Base-by-base conservation (phyloP, 2,329 filamentous ascomycete species). In the Fusarium keratoplasticum region DNA sequence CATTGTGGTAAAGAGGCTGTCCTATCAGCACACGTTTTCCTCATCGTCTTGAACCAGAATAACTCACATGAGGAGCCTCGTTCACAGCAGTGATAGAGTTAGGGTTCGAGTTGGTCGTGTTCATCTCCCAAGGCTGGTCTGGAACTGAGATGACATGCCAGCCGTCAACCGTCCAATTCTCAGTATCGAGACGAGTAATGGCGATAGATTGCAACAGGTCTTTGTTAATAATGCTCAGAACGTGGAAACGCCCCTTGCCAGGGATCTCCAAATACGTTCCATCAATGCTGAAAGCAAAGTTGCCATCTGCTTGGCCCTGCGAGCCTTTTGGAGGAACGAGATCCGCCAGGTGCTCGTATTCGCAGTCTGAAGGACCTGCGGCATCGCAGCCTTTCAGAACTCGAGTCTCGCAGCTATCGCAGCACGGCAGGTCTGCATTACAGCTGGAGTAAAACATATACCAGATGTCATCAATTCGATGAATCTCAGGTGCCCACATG, bases 1-100 rank as follows among this genome's bases (percentile, higher is more conserved):
- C 86, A 31, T 83, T 83, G 44, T 85, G 83, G 76, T 89, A 89
- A 33, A 90, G 81, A 0, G 87, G 65, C 68, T 70, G 31, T 14
- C 2, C 6, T 18, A 20, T 66, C 9, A 69, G 66, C 18, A 6
- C 4, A 7, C 5, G 13, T 25, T 14, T 8, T 4, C 3, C 3
- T 5, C 0, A 0, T 44, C n/a, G 5, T 16, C 1, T 0, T 4
- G 1, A 11, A 9, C 5, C 4, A 8, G 25, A 13, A 14, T 13
- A 3, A 61, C 66, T 69, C 14, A 69, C 62, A 50, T 69, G 66
- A 29, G 66, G 66, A 0, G 57, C 66, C 29, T 69, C 59, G 2
- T 68, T 68, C 0, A 67, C 44, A 25, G 68, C 60, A 36, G 54
- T 61, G n/a, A 67, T 57, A 14, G 18, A 27, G 1, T 44, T 67